A percentile compares a stretch with the other conserved stretches of the same genome.
These are phyloP conservation scores for Pseudohalonectria lignicola DNA, from an alignment of 2,329 filamentous ascomycete genomes.

Conservation along the genomic window DNA sequence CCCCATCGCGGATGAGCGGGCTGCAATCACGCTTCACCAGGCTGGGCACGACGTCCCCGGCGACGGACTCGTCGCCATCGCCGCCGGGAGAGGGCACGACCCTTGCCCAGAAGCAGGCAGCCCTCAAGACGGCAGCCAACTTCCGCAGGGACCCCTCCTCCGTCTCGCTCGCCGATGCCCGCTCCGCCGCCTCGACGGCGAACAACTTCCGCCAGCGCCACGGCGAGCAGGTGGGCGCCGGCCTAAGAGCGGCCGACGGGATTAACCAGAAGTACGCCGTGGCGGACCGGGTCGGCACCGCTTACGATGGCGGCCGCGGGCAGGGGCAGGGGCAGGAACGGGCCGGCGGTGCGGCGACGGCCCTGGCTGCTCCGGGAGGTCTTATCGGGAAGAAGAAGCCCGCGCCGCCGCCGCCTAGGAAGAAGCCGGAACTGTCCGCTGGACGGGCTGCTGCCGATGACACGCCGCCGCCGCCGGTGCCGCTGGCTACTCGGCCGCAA, in stretches of 20 bases:
- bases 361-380: not conserved
- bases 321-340: not conserved
- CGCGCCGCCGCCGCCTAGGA: conserved; percentile 40
- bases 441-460: too few species aligned
- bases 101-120: conserved; percentile 54
- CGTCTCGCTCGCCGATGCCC: conserved; percentile 48
- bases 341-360: not conserved
- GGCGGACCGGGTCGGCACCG: conserved; percentile 1
- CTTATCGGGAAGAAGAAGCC: conserved; percentile 38
- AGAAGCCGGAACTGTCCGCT: conserved; percentile 29
- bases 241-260: conserved; percentile 42
- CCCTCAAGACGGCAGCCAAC: conserved; percentile 46
- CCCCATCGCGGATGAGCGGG: conserved; percentile 43
- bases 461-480: conserved; percentile 41
- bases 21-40: conserved; percentile 57
- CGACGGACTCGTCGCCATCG: conserved; percentile 13
- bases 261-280: conserved; percentile 53
- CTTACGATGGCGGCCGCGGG: too few species aligned
- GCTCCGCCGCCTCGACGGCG: conserved; percentile 45
- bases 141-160: conserved; percentile 51
- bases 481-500: conserved; percentile 36
- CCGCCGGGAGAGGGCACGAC: conserved; percentile 42
- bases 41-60: conserved; percentile 24
- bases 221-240: conserved; percentile 54
- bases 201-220: conserved; percentile 63